phyloP scores from a whole-genome alignment of 2,329 filamentous ascomycete genomes.

The Sclerotinia nivalis region DNA sequence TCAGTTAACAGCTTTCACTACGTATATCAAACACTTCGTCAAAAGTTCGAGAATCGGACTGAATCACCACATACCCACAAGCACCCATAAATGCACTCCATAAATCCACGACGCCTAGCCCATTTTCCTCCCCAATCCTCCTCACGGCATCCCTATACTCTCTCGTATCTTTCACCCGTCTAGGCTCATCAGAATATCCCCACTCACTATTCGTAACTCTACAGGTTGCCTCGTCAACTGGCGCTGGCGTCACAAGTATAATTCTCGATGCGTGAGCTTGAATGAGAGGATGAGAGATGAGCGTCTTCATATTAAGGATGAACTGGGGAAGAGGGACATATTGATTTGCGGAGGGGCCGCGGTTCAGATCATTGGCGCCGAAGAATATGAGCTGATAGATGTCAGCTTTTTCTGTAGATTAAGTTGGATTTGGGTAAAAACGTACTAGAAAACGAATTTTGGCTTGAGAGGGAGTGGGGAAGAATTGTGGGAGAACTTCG shows the following conservation, averaged over 20 bases:
- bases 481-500: conserved; percentile 26
- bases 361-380: conserved; percentile 84
- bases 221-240: conserved; percentile 71
- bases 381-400: conserved; percentile 61
- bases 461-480: conserved; percentile 34
- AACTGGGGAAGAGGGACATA: conserved; percentile 74
- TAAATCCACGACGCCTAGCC: conserved; percentile 70
- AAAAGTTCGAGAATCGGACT: background rate
- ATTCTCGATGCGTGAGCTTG: conserved; percentile 69
- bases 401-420: background rate
- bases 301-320: conserved; percentile 66
- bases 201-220: conserved; percentile 38
- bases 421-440: background rate
- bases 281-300: conserved; percentile 71
- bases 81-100: conserved; percentile 75
- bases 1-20: background rate
- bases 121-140: conserved; percentile 49
- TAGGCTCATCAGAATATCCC: conserved; percentile 45
- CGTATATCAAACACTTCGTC: too few species aligned
- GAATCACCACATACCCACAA: conserved; percentile 6
- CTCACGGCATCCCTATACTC: conserved; percentile 62
- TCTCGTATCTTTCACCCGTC: conserved; percentile 50
- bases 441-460: conserved; percentile 46
- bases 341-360: conserved; percentile 62
- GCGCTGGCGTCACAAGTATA: conserved; percentile 80